These are phyloP conservation scores for Pseudogymnoascus sp. DNA, from an alignment of 2,329 filamentous ascomycete species.

Conservation along the genomic window DNA sequence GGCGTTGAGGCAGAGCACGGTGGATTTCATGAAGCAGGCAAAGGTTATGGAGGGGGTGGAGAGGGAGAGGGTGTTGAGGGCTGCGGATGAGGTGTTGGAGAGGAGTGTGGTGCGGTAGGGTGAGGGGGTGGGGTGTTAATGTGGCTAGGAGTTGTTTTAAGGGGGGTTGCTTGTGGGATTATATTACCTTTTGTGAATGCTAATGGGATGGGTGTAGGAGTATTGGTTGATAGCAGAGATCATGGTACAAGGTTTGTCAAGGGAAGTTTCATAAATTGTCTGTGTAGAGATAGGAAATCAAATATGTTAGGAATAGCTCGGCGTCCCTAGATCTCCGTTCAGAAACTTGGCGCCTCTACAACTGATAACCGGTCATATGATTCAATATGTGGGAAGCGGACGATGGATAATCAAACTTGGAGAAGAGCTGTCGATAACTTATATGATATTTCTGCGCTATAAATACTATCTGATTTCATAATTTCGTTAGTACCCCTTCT, in stretches of 20 bases:
- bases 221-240: not conserved
- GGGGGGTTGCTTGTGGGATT: not conserved
- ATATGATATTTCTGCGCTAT: not conserved
- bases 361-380: not conserved
- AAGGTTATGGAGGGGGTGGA: slow-evolving; percentile 18
- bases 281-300: not conserved
- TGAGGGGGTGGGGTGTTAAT: too few species aligned
- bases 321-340: not conserved
- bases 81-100: slow-evolving; percentile 9
- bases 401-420: not conserved
- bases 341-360: not conserved
- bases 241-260: not conserved
- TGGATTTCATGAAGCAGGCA: slow-evolving; percentile 18
- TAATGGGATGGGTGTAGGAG: not conserved
- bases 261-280: not conserved
- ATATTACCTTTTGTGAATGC: not conserved
- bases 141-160: not conserved
- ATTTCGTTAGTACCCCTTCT: not conserved
- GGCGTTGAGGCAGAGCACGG: slow-evolving; percentile 21
- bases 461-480: not conserved
- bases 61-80: slow-evolving; percentile 17
- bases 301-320: not conserved
- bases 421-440: not conserved
- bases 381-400: not conserved
- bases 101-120: not conserved